Evolutionary conservation across 1,284 basidiomycete species (phyloP).

Genomic region (Coniferiporia sulphurascens): DNA sequence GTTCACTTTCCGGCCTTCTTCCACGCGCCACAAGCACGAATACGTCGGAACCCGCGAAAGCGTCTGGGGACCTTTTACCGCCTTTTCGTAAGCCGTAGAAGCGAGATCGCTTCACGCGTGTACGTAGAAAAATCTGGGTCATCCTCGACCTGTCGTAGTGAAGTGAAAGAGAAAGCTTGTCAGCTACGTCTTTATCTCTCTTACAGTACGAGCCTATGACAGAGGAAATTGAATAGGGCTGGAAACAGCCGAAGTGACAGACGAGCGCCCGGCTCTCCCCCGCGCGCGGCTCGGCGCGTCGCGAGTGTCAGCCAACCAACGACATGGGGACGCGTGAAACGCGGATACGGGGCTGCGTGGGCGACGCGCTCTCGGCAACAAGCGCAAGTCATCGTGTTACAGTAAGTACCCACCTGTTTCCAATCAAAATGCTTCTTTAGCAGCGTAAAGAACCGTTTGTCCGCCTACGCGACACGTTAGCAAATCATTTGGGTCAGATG

Average conservation of each 20-base stretch:
- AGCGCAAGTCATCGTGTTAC: neutral
- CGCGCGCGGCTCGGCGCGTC: too few species aligned
- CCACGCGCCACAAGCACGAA: neutral
- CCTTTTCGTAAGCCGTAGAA: constrained; percentile 41
- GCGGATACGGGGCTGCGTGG: too few species aligned
- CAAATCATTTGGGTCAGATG: too few species aligned
- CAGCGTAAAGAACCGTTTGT: constrained; percentile 83
- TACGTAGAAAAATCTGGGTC: constrained; percentile 36
- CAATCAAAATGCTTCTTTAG: constrained; percentile 83
- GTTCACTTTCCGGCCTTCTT: neutral
- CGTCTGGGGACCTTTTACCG: neutral
- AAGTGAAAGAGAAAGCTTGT: neutral
- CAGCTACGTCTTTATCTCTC: neutral
- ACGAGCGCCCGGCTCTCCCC: too few species aligned
- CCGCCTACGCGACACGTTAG: constrained; percentile 73
- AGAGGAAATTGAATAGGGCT: neutral
- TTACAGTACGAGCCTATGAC: neutral
- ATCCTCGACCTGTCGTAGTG: constrained; percentile 37
- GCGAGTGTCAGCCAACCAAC: too few species aligned
- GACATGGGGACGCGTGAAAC: too few species aligned
- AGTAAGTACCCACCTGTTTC: constrained; percentile 45
- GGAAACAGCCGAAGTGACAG: neutral
- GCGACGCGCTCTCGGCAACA: neutral
- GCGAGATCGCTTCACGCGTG: constrained; percentile 39
- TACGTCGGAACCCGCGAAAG: neutral